These are phyloP conservation scores for Chaetomiaceae sp. DNA, from an alignment of 2,329 filamentous ascomycete genomes.

Conservation along the genomic window DNA sequence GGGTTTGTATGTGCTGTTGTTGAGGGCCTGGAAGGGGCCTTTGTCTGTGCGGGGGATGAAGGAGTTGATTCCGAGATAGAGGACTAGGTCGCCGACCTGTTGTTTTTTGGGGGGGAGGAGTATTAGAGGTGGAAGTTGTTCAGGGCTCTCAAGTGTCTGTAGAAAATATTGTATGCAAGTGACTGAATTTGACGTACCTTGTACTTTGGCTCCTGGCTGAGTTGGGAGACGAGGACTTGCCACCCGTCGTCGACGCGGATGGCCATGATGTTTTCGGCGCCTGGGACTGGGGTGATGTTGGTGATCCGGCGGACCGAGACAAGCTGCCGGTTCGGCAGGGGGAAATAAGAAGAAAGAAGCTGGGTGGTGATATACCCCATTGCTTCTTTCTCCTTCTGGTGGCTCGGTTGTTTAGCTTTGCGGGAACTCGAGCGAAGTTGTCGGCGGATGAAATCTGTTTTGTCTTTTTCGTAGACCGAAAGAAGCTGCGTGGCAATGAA, in stretches of 20 bases:
- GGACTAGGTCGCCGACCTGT: slow-evolving; percentile 25
- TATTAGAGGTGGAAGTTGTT: no score
- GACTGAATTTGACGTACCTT: neutral
- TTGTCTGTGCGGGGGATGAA: slow-evolving; percentile 27
- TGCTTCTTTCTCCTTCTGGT: no score
- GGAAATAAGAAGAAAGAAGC: neutral
- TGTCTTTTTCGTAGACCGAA: no score
- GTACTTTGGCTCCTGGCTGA: neutral
- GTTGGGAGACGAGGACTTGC: slow-evolving; percentile 21
- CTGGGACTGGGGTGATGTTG: neutral
- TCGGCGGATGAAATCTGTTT: no score
- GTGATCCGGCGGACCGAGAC: slow-evolving; percentile 28
- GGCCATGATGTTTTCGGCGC: slow-evolving; percentile 5
- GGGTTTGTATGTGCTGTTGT: neutral
- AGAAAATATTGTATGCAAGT: no score
- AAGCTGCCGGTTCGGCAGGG: slow-evolving; percentile 29
- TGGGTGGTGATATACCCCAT: neutral
- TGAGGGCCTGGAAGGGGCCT: slow-evolving; percentile 26
- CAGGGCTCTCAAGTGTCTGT: no score
- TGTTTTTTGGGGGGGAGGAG: no score
- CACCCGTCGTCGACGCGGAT: slow-evolving; percentile 29
- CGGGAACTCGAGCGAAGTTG: no score
- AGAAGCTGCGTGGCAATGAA: no score
- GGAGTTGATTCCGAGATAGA: slow-evolving; percentile 33
- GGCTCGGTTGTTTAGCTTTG: no score